Evolutionary conservation across 2,329 filamentous ascomycete genomes (phyloP).

Genomic region (Cucurbitaria berberidis): DNA sequence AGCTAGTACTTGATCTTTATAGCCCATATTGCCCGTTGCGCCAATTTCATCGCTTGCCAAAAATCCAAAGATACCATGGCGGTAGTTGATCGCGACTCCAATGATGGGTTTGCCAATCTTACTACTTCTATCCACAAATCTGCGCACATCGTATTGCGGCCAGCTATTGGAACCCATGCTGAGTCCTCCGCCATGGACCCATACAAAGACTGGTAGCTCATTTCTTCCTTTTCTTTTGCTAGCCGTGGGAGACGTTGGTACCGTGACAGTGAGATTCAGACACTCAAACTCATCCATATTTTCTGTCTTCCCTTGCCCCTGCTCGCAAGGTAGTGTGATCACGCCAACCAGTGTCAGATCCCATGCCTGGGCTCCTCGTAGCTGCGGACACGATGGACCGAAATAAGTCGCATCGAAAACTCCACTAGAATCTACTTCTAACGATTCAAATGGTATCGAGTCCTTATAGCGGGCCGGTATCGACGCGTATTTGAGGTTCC

Average conservation of each 20-base stretch:
- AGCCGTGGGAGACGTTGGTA: slow-evolving; percentile 26
- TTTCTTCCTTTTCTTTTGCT: not conserved
- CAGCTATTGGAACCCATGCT: slow-evolving; percentile 58
- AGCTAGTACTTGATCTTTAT: slow-evolving; percentile 44
- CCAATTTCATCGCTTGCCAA: slow-evolving; percentile 57
- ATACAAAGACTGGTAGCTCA: slow-evolving; percentile 58
- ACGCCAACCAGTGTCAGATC: slow-evolving; percentile 35
- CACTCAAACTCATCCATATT: slow-evolving; percentile 45
- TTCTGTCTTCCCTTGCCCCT: slow-evolving; percentile 26
- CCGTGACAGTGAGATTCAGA: slow-evolving; percentile 42
- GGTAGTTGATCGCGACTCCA: slow-evolving; percentile 47
- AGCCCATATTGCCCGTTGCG: slow-evolving; percentile 39
- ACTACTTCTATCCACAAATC: slow-evolving; percentile 53
- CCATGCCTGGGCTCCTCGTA: slow-evolving; percentile 36
- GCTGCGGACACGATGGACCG: slow-evolving; percentile 48
- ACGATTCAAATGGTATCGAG: slow-evolving; percentile 23
- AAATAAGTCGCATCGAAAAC: slow-evolving; percentile 43
- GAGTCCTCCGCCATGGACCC: slow-evolving; percentile 62
- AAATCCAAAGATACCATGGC: slow-evolving; percentile 40
- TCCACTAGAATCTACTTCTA: slow-evolving; percentile 11
- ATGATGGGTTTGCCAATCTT: slow-evolving; percentile 56
- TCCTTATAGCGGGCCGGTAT: slow-evolving; percentile 44
- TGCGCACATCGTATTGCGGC: slow-evolving; percentile 58
- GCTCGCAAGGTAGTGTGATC: slow-evolving; percentile 11
- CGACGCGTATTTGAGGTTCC: slow-evolving; percentile 45